Evolutionary conservation across 257 asterid species (phyloP).

Genomic region (Paulownia fortunei): DNA sequence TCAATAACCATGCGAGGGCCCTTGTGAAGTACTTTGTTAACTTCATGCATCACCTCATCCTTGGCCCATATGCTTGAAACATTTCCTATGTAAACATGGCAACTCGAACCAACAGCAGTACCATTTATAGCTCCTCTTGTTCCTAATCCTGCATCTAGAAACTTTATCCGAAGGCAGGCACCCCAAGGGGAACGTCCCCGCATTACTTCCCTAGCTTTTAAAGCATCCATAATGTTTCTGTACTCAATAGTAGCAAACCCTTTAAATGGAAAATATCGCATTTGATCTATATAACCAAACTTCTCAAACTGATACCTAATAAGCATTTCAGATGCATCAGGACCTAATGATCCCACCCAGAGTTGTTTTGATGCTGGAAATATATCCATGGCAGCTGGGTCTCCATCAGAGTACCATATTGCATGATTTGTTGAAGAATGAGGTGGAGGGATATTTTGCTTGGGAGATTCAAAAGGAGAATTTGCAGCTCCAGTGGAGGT

Average conservation of each 20-base stretch:
- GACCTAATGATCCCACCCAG: conserved; percentile 82
- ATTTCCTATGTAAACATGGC: conserved; percentile 79
- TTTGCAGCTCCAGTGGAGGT: conserved; percentile 52
- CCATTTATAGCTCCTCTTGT: conserved; percentile 72
- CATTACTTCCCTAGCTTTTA: conserved; percentile 88
- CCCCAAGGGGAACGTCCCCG: conserved; percentile 83
- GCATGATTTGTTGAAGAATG: conserved; percentile 57
- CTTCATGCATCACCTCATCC: conserved; percentile 83
- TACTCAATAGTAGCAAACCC: conserved; percentile 81
- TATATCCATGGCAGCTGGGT: conserved; percentile 81
- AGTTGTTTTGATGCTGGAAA: conserved; percentile 85
- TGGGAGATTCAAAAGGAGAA: conserved; percentile 73
- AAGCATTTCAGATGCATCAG: conserved; percentile 78
- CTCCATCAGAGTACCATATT: conserved; percentile 71
- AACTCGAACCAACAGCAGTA: conserved; percentile 68
- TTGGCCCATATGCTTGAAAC: conserved; percentile 77
- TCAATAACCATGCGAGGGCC: conserved; percentile 80
- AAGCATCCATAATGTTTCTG: conserved; percentile 76
- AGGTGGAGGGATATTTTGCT: conserved; percentile 46
- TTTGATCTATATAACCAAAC: conserved; percentile 73
- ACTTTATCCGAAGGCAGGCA: conserved; percentile 68
- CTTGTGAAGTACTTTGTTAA: conserved; percentile 64
- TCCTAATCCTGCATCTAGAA: conserved; percentile 80
- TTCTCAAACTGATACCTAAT: conserved; percentile 78
- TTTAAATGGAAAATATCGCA: conserved; percentile 56